Evolutionary conservation across 495 filamentous ascomycete genomes (phyloP), one percentile per base, ranked within the genome.

Genomic region (Neurospora sublineolata): DNA sequence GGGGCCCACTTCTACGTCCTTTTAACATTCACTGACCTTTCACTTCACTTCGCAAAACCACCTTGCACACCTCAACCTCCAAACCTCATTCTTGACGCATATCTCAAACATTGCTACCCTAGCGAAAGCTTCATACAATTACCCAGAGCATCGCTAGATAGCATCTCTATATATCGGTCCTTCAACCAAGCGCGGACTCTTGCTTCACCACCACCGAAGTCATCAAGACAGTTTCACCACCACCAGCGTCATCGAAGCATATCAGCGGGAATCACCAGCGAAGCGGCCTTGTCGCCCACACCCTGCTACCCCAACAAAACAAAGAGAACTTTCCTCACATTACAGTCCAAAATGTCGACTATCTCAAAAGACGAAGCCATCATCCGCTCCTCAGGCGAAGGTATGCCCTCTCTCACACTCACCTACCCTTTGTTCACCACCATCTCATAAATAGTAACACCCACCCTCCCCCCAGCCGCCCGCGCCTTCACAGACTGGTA

Each of bases 401-500:
- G 79, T 78, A 76, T 67, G 76, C 60, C 16, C 18, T 64, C 16
- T 68, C 33, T 64, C 16, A 60, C 33, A 44, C 73, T 73, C 58
- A 77, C 68, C 20, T 71, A 12, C 70, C 4, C 23, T 60, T 33
- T 33, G 33, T 33, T 33, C 52, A 27, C 23, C 23, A 20, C 42
- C 42, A 33, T 33, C 33, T 33, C 33, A 33, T 33, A 33, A 33
- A 3, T 9, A 46, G 3, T 11, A 23, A 23, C 27, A 64, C 30
- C 20, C 46, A 30, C 6, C 16, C 12, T 33, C n/a, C 70, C 70
- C 44, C 41, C 73, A 83, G 83, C 82, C 18, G 82, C 81, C 69
- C 75, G 81, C 67, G 72, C 30, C 38, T 85, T 85, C 73, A 73
- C 82, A 69, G 77, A 79, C 60, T 76, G 76, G 77, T 85, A 78